Base-by-base conservation (phyloP, 495 filamentous ascomycete species). In the Penicillium coprophilum region DNA sequence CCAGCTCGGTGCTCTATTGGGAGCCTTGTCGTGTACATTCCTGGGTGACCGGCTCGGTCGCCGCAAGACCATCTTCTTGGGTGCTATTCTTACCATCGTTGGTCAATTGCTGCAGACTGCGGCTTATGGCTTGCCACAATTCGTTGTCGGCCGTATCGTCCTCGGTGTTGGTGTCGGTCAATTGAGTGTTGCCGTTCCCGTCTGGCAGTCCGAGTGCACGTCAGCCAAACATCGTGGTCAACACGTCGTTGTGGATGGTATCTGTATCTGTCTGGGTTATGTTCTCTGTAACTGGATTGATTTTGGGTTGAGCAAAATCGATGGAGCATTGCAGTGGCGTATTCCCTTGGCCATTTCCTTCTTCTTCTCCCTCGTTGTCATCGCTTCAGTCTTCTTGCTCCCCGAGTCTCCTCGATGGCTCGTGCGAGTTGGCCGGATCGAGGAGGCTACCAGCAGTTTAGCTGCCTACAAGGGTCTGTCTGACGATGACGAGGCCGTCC, bases 401-500 rank as follows among this genome's bases (percentile, higher is more conserved):
- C 80, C 76, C n/a, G 85, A 88, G 65, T 85, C 83, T 6, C 83
- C 83, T 50, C 79, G 83, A 53, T 86, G 76, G 66, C 80, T 75
- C 41, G 78, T 86, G 41, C 79, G 79, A 58, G 75, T 77, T 34
- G 78, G 78, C n/a, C 75, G 77, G 23, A 68, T 78, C 20, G 76
- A 82, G 32, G 68, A 81, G 51, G 87, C 87, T 0, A 61, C 62
- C 57, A 21, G 57, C 11, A 70, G 63, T 41, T 60, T 77, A 10
- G 59, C 68, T 8, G 54, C 66, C 7, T 63, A 70, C 17, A 61
- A 68, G 12, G 65, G 63, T 6, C 46, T 62, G 3, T 46, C 63
- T 10, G 39, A 57, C 1, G 64, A 70, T 19, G 48, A 64, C 13
- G 59, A 56, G 2, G 53, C 57, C 13, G 59, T 78, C 46, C 44